Percentiles rank a stretch among this genome's conserved stretches.
These are phyloP conservation scores for Paraphaeosphaeria minitans DNA, from an alignment of 2,329 filamentous ascomycete genomes.

Conservation along the genomic window DNA sequence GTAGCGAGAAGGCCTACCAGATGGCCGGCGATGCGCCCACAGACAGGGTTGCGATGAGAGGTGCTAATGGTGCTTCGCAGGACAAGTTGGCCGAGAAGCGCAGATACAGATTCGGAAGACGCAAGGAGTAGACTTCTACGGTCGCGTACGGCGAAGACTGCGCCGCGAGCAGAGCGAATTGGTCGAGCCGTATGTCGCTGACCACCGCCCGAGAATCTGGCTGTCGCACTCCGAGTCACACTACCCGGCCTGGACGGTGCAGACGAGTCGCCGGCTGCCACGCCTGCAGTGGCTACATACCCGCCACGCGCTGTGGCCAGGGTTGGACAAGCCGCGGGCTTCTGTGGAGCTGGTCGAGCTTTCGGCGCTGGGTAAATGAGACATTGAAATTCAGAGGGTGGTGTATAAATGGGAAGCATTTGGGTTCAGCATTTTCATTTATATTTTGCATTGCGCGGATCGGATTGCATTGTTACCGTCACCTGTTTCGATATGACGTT, in stretches of 20 bases:
- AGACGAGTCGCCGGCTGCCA: neutral
- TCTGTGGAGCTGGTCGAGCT: neutral
- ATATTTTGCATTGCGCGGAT: slow-evolving; percentile 1
- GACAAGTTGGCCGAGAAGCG: slow-evolving; percentile 18
- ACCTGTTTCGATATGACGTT: neutral
- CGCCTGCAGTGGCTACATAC: neutral
- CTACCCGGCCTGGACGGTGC: neutral
- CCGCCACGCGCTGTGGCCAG: neutral
- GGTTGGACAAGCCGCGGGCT: neutral
- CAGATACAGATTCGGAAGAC: slow-evolving; percentile 24
- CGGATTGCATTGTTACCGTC: neutral
- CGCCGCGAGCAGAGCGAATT: slow-evolving; percentile 2
- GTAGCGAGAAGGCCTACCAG: slow-evolving; percentile 45
- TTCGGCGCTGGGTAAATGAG: neutral
- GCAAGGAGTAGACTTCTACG: neutral
- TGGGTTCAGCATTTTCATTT: neutral
- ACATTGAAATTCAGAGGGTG: neutral
- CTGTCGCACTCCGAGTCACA: neutral
- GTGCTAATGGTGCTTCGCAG: slow-evolving; percentile 7
- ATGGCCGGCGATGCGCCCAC: slow-evolving; percentile 16
- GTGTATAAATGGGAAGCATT: neutral
- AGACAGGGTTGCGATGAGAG: neutral
- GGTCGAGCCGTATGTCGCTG: neutral
- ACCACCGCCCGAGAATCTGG: neutral
- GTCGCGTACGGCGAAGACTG: neutral